These are phyloP conservation scores for Fonsecaea pugnacius DNA, from an alignment of 2,329 filamentous ascomycete genomes.

Conservation along the genomic window DNA sequence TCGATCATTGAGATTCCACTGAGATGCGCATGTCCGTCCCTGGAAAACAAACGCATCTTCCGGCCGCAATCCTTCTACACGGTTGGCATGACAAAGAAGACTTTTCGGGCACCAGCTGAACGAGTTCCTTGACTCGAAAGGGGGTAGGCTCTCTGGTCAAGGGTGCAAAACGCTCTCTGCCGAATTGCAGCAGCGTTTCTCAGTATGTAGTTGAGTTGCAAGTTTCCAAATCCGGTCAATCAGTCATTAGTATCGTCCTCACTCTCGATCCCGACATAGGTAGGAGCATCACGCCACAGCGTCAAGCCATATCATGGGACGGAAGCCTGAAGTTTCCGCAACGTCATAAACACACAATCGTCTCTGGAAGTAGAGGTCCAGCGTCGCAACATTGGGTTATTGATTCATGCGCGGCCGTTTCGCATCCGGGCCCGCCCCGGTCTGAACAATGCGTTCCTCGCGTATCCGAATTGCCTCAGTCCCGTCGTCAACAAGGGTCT, in stretches of 20 bases:
- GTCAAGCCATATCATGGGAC: not conserved
- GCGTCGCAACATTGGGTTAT: conserved; percentile 2
- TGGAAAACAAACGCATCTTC: not conserved
- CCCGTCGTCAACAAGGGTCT: conserved; percentile 67
- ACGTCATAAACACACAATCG: conserved; percentile 3
- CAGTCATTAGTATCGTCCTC: not conserved
- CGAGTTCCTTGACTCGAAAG: not conserved
- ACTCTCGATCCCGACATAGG: not conserved
- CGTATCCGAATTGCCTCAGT: conserved; percentile 67
- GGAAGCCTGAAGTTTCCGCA: not conserved
- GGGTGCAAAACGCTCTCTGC: not conserved
- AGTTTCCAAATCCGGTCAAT: conserved; percentile 6
- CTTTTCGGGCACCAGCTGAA: not conserved
- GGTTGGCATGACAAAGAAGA: not conserved
- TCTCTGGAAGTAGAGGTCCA: not conserved
- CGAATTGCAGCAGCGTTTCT: not conserved
- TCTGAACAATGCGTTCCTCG: conserved; percentile 41
- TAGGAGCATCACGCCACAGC: not conserved
- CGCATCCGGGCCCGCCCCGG: conserved; percentile 28
- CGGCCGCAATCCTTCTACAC: not conserved
- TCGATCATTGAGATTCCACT: not conserved
- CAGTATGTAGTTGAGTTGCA: not conserved
- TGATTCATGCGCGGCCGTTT: conserved; percentile 32
- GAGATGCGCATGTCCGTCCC: not conserved
- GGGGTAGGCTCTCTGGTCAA: not conserved